These are phyloP conservation scores for Kazachstania taianensis DNA, from an alignment of 805 yeast genomes.

Conservation along the genomic window DNA sequence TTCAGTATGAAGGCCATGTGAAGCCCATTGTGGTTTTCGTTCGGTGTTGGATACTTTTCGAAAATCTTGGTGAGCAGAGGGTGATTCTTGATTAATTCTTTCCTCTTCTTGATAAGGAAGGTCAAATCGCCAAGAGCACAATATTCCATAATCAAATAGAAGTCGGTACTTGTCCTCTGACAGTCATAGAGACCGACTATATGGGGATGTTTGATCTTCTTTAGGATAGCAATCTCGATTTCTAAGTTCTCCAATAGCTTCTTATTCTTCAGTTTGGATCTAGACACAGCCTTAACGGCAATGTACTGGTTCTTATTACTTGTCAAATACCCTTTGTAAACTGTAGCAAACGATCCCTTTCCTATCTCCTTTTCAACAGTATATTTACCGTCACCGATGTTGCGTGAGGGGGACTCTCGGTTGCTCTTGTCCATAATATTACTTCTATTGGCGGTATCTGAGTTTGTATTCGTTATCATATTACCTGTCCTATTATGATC, in stretches of 20 bases:
- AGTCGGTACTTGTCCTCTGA: conserved; percentile 64
- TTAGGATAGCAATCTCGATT: conserved; percentile 81
- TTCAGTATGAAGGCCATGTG: conserved; percentile 71
- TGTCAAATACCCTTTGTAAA: conserved; percentile 66
- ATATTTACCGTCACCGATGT: no score
- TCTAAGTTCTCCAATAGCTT: conserved; percentile 85
- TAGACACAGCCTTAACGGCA: conserved; percentile 81
- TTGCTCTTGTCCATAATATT: no score
- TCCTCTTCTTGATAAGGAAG: conserved; percentile 68
- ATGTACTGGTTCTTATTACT: conserved; percentile 38
- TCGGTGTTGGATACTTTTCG: conserved; percentile 74
- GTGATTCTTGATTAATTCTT: conserved; percentile 59
- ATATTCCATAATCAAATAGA: conserved; percentile 90
- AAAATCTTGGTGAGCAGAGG: conserved; percentile 71
- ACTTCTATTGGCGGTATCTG: no score
- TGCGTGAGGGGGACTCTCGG: no score
- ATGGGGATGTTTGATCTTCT: conserved; percentile 85
- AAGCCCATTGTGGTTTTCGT: conserved; percentile 61
- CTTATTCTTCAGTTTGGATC: conserved; percentile 73
- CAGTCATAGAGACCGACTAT: conserved; percentile 82
- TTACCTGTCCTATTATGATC: no score
- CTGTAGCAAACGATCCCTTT: conserved; percentile 91
- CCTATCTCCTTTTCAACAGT: conserved; percentile 58
- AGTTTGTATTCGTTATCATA: no score
- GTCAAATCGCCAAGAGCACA: conserved; percentile 93